phyloP scores from a whole-genome alignment of 768 basidiomycete species.

The Nidula microcarpa region DNA sequence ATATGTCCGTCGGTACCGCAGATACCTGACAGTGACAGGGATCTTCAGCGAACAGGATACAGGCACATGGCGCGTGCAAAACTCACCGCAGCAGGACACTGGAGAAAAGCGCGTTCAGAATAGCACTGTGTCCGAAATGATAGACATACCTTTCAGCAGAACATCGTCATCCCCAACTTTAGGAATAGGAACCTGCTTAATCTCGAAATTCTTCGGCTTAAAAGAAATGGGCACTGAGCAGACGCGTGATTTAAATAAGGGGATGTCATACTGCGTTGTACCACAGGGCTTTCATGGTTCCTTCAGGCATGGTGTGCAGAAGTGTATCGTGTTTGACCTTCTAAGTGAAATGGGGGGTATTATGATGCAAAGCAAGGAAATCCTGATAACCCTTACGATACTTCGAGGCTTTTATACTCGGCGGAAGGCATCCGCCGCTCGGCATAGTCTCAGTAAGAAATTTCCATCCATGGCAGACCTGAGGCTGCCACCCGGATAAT shows the following conservation, averaged over 20 bases:
- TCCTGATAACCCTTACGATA: neutral
- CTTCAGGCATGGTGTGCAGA: slow-evolving; percentile 38
- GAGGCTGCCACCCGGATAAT: neutral
- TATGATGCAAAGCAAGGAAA: neutral
- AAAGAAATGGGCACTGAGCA: neutral
- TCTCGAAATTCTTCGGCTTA: slow-evolving; percentile 48
- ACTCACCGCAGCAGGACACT: slow-evolving; percentile 35
- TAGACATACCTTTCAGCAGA: slow-evolving; percentile 48
- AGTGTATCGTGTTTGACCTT: neutral
- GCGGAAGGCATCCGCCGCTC: neutral
- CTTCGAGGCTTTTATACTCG: neutral
- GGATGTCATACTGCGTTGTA: slow-evolving; percentile 48
- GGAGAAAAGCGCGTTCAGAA: slow-evolving; percentile 3
- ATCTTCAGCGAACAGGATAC: neutral
- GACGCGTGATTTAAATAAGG: neutral
- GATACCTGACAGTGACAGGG: slow-evolving; percentile 18
- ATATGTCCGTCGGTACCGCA: slow-evolving; percentile 63
- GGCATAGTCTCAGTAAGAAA: too few species aligned
- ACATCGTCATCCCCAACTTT: slow-evolving; percentile 52
- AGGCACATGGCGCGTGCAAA: neutral
- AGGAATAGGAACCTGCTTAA: slow-evolving; percentile 49
- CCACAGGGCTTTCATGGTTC: slow-evolving; percentile 64
- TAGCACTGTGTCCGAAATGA: slow-evolving; percentile 3
- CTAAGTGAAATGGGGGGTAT: neutral
- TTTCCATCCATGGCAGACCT: neutral